Evolutionary conservation across 2,329 filamentous ascomycete species (phyloP), one percentile per base, ranked within the genome.

Genomic region (Pseudocercospora vitis): DNA sequence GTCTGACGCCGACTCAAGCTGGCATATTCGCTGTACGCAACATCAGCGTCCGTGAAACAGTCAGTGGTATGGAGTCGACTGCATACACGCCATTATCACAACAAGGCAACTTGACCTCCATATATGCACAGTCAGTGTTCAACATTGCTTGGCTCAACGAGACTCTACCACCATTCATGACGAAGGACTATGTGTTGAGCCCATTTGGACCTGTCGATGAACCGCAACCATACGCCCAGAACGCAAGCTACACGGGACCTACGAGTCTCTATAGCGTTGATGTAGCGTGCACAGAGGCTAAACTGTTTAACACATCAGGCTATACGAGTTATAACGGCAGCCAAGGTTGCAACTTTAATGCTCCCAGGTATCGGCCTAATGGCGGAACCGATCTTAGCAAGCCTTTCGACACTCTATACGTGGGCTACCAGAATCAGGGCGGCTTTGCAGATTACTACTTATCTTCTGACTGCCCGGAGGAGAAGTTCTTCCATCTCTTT

Each of bases 1-100:
- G 75, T 0, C 57, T 85, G 0, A 83, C 81, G 0, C 82, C 82
- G 0, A 59, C 78, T 0, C 80, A 84, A 60, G 76, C 79, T 21
- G 76, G 80, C n/a, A 74, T 84, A 0, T 78, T 85, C 4, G 76
- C 78, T 0, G 42, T 51, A 1, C 44, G 57, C 4, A 56, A 39
- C 0, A 47, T 62, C 14, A 53, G 16, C 5, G 48, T 58, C 1
- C 2, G 12, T 6, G 52, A 48, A 7, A 11, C 9, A 1, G 16
- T 52, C 11, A 2, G n/a, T 31, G 33, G 32, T 2, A 7, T 4
- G 2, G 26, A 39, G 0, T 69, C 70, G 0, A 69, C 59, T 0
- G 16, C 28, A 0, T 67, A 68, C 21, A 52, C 70, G 0, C 59
- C 73, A 0, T 12, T 72, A 0, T 44, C 29, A 0, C 6, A 69